Evolutionary conservation across 1,284 basidiomycete species (phyloP).

Genomic region (Porogramme epimiltina): DNA sequence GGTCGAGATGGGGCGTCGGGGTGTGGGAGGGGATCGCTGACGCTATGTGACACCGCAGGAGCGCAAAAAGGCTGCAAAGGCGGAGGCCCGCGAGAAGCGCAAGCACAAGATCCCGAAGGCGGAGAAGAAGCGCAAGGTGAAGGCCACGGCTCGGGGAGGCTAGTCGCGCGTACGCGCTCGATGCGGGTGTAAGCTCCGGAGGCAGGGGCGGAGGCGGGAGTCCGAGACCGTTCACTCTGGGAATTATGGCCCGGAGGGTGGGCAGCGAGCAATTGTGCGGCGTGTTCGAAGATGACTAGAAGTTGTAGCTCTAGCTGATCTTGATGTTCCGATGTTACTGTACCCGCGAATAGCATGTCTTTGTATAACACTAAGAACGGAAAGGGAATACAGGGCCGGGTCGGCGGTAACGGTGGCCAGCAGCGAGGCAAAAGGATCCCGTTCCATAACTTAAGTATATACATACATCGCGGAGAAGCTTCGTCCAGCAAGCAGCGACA

Average conservation of each 20-base stretch:
- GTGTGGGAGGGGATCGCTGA: not conserved
- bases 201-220: too few relatives aligned
- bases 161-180: not conserved
- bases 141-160: conserved; percentile 44
- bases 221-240: too few relatives aligned
- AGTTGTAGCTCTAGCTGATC: too few relatives aligned
- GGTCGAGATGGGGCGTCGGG: conserved; percentile 11
- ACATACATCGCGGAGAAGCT: conserved; percentile 1
- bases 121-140: conserved; percentile 87
- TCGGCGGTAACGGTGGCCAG: not conserved
- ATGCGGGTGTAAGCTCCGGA: too few relatives aligned
- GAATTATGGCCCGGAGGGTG: too few relatives aligned
- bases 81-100: conserved; percentile 84
- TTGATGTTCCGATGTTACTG: too few relatives aligned
- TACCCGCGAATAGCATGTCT: too few relatives aligned
- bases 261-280: too few relatives aligned
- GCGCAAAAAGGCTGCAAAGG: conserved; percentile 87
- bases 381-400: too few relatives aligned
- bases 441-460: conserved; percentile 11
- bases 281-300: too few relatives aligned
- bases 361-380: too few relatives aligned
- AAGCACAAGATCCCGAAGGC: conserved; percentile 93
- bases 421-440: not conserved
- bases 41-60: conserved; percentile 51
- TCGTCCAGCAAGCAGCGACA: not conserved